phyloP scores from a whole-genome alignment of 2,329 filamentous ascomycete species.

The Penicillium sp. region DNA sequence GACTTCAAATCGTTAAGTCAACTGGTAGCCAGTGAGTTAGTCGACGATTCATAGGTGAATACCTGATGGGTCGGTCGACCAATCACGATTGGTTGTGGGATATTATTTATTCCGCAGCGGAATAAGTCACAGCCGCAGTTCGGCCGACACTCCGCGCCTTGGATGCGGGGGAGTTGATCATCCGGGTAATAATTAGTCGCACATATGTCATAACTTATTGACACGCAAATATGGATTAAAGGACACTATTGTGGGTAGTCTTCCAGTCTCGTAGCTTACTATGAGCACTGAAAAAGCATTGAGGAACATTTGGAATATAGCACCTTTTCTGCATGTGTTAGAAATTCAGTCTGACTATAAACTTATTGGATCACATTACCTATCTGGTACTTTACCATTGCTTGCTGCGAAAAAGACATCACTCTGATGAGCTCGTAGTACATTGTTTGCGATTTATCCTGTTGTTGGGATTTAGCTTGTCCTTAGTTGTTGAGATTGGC shows the following conservation, averaged over 20 bases:
- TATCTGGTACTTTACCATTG: no score
- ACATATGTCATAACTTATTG: not conserved
- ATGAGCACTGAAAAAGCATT: no score
- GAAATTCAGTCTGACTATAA: no score
- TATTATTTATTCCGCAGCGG: conserved; percentile 21
- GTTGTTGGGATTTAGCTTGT: no score
- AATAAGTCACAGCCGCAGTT: conserved; percentile 12
- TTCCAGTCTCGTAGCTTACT: not conserved
- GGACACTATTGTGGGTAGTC: not conserved
- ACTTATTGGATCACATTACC: no score
- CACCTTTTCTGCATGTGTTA: no score
- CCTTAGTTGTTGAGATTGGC: no score
- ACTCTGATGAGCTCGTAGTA: no score
- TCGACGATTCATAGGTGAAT: not conserved
- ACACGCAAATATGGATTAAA: not conserved
- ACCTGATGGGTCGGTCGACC: not conserved
- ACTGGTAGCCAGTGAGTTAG: not conserved
- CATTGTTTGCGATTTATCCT: no score
- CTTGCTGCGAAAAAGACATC: no score
- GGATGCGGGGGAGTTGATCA: not conserved
- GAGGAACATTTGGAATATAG: no score
- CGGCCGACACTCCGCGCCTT: not conserved
- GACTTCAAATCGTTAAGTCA: not conserved
- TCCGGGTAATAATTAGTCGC: not conserved
- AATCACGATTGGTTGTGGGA: conserved; percentile 10